phyloP scores from a whole-genome alignment of 257 asterid species.

The Capsicum baccatum region DNA sequence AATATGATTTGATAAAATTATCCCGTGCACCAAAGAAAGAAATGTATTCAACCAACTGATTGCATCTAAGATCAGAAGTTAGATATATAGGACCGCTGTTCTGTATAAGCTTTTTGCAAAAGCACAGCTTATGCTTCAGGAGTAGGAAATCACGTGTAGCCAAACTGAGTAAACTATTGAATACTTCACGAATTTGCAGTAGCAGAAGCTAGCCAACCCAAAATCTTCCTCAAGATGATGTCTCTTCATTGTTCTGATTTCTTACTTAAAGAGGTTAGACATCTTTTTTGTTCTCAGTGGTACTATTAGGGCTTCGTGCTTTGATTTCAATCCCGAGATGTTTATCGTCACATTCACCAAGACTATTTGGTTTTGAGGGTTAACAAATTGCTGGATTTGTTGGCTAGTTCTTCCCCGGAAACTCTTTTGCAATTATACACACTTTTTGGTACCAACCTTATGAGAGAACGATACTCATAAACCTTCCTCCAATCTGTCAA shows the following conservation, averaged over 20 bases:
- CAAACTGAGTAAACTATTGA: constrained; percentile 14
- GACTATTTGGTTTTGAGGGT: neutral
- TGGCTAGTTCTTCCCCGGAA: neutral
- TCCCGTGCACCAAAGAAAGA: neutral
- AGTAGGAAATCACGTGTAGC: neutral
- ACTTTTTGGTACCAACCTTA: neutral
- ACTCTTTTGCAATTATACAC: neutral
- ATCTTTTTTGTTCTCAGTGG: neutral
- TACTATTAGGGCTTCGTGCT: neutral
- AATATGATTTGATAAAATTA: neutral
- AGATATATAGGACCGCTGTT: neutral
- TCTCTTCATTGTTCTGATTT: neutral
- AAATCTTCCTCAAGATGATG: constrained; percentile 9
- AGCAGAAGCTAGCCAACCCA: constrained; percentile 3
- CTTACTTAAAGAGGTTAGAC: constrained; percentile 13
- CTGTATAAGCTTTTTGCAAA: neutral
- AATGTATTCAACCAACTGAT: constrained; percentile 11
- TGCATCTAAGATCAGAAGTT: neutral
- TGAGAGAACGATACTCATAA: neutral
- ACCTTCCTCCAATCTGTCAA: constrained; percentile 21
- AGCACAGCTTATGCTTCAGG: neutral
- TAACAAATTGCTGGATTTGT: constrained; percentile 1
- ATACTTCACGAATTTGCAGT: neutral
- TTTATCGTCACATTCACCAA: constrained; percentile 2
- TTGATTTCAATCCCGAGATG: neutral